Conservation (phyloP, 2,329 filamentous ascomycete species). For the Aurifilum marmelostoma region DNA sequence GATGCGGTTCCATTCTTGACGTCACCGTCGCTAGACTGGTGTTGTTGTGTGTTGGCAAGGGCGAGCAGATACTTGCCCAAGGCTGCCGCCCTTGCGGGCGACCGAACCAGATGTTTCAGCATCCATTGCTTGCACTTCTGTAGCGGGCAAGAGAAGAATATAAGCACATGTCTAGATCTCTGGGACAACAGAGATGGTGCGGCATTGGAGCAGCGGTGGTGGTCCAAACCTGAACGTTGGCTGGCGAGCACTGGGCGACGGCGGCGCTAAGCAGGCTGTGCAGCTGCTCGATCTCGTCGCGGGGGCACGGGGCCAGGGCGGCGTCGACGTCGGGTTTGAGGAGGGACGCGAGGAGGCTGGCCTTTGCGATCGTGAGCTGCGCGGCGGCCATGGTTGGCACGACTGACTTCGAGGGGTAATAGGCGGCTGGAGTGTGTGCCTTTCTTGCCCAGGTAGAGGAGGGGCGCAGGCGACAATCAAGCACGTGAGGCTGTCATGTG, state of each 20-base stretch:
- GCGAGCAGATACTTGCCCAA: conserved; percentile 77
- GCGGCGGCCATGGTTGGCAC: conserved; percentile 64
- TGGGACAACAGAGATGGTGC: conserved; percentile 32
- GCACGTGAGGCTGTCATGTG: neutral
- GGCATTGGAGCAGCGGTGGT: conserved; percentile 33
- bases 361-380: conserved; percentile 77
- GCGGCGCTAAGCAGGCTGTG: conserved; percentile 66
- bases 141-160: conserved; percentile 37
- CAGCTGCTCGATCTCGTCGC: conserved; percentile 71
- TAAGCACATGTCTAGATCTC: conserved; percentile 43
- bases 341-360: conserved; percentile 73
- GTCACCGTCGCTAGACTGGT: conserved; percentile 32
- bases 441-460: neutral
- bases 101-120: conserved; percentile 70
- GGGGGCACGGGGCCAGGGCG: conserved; percentile 54
- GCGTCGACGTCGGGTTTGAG: conserved; percentile 71
- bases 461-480: neutral
- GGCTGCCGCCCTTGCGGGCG: conserved; percentile 65
- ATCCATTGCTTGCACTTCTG: conserved; percentile 92
- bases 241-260: conserved; percentile 72
- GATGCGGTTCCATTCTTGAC: conserved; percentile 38
- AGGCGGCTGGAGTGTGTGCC: neutral
- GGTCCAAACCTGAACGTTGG: conserved; percentile 86
- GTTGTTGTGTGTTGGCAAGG: conserved; percentile 54
- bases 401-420: neutral